Conservation (phyloP, 2,329 filamentous ascomycete genomes). For the Xylaria arbuscula region DNA sequence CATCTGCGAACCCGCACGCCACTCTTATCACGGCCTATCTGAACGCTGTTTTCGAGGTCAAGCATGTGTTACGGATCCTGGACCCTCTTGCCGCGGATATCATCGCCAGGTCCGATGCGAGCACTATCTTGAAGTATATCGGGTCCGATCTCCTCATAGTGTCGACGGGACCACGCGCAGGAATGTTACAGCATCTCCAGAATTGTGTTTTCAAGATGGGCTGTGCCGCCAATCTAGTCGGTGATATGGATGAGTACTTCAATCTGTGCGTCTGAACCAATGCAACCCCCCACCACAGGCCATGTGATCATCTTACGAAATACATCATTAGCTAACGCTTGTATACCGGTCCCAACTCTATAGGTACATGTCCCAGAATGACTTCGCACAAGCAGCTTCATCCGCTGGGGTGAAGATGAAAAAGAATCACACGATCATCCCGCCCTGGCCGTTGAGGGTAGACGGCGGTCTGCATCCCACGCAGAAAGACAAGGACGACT, state of each 20-base stretch:
- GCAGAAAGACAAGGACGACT: constrained; percentile 25
- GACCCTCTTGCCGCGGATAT: background rate
- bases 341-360: background rate
- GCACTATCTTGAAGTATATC: background rate
- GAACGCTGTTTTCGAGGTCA: constrained; percentile 17
- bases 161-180: background rate
- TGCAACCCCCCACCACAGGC: background rate
- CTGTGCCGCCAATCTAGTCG: background rate
- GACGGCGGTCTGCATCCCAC: constrained; percentile 2
- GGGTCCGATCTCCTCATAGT: background rate
- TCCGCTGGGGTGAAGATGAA: constrained; percentile 34
- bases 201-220: background rate
- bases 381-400: constrained; percentile 9
- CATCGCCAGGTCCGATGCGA: background rate
- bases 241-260: constrained; percentile 34
- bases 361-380: constrained; percentile 26
- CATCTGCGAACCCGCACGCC: constrained; percentile 6
- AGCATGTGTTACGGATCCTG: background rate
- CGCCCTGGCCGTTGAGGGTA: constrained; percentile 35
- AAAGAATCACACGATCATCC: constrained; percentile 32
- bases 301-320: background rate
- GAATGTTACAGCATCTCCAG: background rate
- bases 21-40: constrained; percentile 29
- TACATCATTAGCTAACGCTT: background rate
- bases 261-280: constrained; percentile 20